Base-by-base conservation (phyloP, 306 rosid genomes). In the Hylodesmum podocarpum region DNA sequence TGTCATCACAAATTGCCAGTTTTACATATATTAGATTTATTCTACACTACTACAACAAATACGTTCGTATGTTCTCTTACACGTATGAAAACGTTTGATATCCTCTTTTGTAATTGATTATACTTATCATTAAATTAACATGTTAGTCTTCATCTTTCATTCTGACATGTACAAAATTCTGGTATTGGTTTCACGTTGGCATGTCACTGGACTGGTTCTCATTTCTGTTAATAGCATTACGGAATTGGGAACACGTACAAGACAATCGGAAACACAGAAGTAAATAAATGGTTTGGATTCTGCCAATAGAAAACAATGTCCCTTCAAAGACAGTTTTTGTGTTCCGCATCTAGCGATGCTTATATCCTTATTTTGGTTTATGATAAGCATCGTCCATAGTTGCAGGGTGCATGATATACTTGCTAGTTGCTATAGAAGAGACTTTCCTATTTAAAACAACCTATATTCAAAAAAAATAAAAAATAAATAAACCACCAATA, bases 181-280 rank as follows among this genome's bases (percentile, higher is more conserved):
- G 51, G 68, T 22, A 51, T 36, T 13, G 50, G 65, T 66, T 66
- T 77, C 49, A 28, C 12, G 62, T 13, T 77, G 81, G 75, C 69
- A 66, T 15, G 8, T 40, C 75, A 53, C 24, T 53, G 19, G 18
- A 31, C 28, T 21, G 41, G 43, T 25, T 49, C 55, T 43, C 41
- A 37, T 55, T 29, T 31, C 21, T 14, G 31, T 77, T 27, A 15
- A 72, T 34, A 6, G 37, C 66, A 36, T 54, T 15, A 36, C 8
- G 37, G 66, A 72, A 53, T 10, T 22, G 53, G 51, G 4, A 21
- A 44, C 3, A 13, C 53, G 2, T n/a, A 44, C 27, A 36, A 72
- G 37, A 54, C 63, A 36, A 22, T 24, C 13, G 53, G 37, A 22
- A 25, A 34, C 31, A 51, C n/a, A 46, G 40, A 50, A 51, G 64